Evolutionary conservation across 2,329 filamentous ascomycete species (phyloP), one percentile per base, ranked within the genome.

Genomic region (Coniochaeta sp.): DNA sequence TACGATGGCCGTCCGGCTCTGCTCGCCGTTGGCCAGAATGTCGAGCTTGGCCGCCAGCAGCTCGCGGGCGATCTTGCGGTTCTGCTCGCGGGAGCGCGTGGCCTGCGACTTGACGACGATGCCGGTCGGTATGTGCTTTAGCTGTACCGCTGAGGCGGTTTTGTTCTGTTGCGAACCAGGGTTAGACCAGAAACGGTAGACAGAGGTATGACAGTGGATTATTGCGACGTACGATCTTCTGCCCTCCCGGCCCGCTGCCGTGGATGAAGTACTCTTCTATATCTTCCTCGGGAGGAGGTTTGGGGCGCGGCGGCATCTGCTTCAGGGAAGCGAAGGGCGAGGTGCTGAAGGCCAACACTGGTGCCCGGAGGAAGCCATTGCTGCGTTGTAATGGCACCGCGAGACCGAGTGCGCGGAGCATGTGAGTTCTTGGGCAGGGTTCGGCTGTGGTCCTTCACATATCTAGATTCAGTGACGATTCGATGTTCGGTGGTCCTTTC

Each of bases 91-190:
- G 1, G 90, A 96, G 56, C 95, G 87, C 9, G 95, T 98, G 22
- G 89, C 91, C 75, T 99, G 95, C 60, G 86, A 93, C 77, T 99
- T 99, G 64, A 99, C 85, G 16, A 98, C 93, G 59, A 97, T 86
- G 63, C 93, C 93, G 0, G 93, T 96, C 6, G 93, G 91, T 17
- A 89, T 77, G 73, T 99, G 95, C 66, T 89, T 95, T 38, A 99
- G 81, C 72, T 99, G 95, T 2, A 97, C 93, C 40, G 93, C 93
- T 0, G 91, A 97, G 65, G 88, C 92, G 28, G 95, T 99, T 85
- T 99, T 99, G 77, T 99, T 99, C 89, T 88, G 63, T 47, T 24
- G 14, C 24, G 26, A 47, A 6, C 24, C 38, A 47, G 47, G 26
- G 57, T 36, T 26, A 55, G 47, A 60, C 38, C 36, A 44, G 52